Evolutionary conservation across 257 asterid genomes (phyloP).

Genomic region (Solanum lycopersicoides): DNA sequence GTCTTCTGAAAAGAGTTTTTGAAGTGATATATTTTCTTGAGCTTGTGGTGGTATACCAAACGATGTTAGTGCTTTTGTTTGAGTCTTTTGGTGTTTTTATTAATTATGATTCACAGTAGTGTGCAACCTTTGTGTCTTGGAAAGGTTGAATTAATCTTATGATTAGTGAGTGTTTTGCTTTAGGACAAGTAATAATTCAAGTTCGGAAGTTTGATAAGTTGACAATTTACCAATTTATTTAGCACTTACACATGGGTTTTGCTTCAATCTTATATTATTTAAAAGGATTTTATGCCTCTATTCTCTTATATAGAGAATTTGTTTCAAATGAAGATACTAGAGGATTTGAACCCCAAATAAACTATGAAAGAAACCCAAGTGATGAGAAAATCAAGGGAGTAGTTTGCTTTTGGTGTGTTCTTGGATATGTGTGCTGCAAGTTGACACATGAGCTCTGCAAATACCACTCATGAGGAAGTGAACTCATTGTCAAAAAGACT

Average conservation of each 20-base stretch:
- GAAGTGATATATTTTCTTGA: background rate
- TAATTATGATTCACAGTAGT: background rate
- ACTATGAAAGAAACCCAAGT: background rate
- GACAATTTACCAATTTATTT: no score
- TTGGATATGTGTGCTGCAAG: background rate
- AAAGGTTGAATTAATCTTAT: no score
- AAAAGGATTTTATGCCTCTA: background rate
- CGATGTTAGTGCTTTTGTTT: background rate
- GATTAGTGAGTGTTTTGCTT: background rate
- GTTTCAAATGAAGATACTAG: background rate
- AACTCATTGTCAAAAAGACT: background rate
- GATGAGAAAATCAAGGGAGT: background rate
- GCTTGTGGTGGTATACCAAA: background rate
- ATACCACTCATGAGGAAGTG: background rate
- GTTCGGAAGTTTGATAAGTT: no score
- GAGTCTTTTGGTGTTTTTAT: background rate
- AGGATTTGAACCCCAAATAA: background rate
- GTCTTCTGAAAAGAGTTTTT: background rate
- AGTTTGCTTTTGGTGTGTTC: background rate
- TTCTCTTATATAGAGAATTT: background rate
- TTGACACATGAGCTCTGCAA: background rate
- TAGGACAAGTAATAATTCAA: background rate
- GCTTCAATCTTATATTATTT: background rate
- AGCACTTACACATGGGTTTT: no score
- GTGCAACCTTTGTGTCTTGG: background rate